Percentiles rank a stretch among this genome's conserved stretches.
These are phyloP conservation scores for Lachnellula arida DNA, from an alignment of 2,329 filamentous ascomycete species.

Conservation along the genomic window DNA sequence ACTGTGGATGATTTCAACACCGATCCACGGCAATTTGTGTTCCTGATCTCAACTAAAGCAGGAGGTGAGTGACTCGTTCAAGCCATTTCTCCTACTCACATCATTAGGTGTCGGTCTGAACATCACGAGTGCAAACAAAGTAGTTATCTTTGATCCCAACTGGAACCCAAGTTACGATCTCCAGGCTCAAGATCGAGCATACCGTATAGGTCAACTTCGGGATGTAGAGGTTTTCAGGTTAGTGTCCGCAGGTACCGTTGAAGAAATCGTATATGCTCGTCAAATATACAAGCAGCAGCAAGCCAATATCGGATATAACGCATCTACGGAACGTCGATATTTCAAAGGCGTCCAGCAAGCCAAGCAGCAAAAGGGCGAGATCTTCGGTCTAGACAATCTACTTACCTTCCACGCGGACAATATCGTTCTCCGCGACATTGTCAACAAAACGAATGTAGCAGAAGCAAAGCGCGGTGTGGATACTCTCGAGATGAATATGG, in stretches of 20 bases:
- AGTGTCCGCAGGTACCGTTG: constrained; percentile 85
- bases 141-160: constrained; percentile 93
- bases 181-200: constrained; percentile 93
- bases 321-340: constrained; percentile 86
- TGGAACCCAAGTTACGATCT: constrained; percentile 96
- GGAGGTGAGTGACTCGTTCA: constrained; percentile 47
- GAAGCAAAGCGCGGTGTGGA: constrained; percentile 83
- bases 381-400: constrained; percentile 86
- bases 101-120: constrained; percentile 72
- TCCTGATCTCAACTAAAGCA: constrained; percentile 89
- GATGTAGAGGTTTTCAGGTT: constrained; percentile 95
- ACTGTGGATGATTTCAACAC: constrained; percentile 90
- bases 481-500: constrained; percentile 71
- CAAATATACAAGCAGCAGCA: constrained; percentile 99
- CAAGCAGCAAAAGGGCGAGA: constrained; percentile 78
- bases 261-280: constrained; percentile 93
- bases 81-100: not conserved
- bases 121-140: constrained; percentile 96
- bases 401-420: constrained; percentile 77
- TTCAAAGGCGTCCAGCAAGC: constrained; percentile 92
- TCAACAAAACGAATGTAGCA: constrained; percentile 97
- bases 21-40: constrained; percentile 83
- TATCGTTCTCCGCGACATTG: constrained; percentile 84
- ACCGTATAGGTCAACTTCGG: constrained; percentile 86
- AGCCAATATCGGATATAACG: constrained; percentile 94